Percentiles rank a stretch among this genome's conserved stretches.
These are phyloP conservation scores for Zelonia costaricensis DNA, from an alignment of 208 protist species.

Conservation along the genomic window DNA sequence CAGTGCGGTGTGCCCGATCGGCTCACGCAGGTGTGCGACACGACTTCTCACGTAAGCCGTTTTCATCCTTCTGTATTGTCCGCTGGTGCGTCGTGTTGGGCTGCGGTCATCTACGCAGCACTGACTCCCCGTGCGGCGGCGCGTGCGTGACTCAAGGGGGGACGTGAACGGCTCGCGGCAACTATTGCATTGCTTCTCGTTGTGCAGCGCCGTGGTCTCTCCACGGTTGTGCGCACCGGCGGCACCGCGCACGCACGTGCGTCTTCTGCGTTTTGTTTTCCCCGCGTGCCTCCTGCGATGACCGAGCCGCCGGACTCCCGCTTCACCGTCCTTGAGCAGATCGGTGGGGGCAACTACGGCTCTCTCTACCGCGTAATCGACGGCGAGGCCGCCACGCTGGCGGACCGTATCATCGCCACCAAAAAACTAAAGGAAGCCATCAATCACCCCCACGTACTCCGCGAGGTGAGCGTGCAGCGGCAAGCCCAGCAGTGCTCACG, in stretches of 20 bases:
- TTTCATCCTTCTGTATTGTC: too few species aligned
- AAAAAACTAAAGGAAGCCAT: conserved; percentile 39
- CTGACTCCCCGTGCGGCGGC: too few species aligned
- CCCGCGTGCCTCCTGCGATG: conserved; percentile 4
- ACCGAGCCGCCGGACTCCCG: conserved; percentile 13
- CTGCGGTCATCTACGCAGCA: too few species aligned
- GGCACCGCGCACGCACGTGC: not conserved
- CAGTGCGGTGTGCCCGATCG: too few species aligned
- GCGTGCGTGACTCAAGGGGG: too few species aligned
- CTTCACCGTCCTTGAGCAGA: conserved; percentile 34
- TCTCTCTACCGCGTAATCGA: conserved; percentile 40
- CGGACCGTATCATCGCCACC: conserved; percentile 23
- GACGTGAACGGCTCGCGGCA: too few species aligned
- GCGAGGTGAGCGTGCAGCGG: conserved; percentile 38
- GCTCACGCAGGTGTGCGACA: too few species aligned
- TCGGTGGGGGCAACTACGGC: conserved; percentile 41
- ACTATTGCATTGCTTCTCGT: too few species aligned
- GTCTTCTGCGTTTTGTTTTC: not conserved
- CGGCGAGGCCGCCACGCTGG: conserved; percentile 14
- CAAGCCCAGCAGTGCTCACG: conserved; percentile 16
- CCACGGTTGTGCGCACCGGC: not conserved
- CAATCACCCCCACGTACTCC: conserved; percentile 32
- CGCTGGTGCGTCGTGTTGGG: too few species aligned
- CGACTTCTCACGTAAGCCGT: too few species aligned
- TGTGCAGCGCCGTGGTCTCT: conserved; percentile 1